phyloP scores from a whole-genome alignment of 257 asterid genomes.

The Nicotiana attenuata region DNA sequence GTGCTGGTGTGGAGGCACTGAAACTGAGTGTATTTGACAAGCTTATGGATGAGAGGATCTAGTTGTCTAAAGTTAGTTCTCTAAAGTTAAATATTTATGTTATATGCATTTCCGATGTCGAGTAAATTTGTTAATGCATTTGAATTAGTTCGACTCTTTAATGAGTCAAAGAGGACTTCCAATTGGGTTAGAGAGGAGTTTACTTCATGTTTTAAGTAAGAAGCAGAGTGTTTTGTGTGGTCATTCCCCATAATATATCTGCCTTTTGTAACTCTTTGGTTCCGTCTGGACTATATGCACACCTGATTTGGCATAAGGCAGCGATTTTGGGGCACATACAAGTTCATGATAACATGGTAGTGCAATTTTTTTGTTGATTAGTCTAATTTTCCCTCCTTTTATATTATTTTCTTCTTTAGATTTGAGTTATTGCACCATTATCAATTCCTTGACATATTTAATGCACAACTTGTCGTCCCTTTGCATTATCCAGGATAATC shows the following conservation, averaged over 20 bases:
- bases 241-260: neutral
- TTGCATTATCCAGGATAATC: conserved; percentile 46
- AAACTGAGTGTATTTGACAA: neutral
- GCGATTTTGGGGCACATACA: neutral
- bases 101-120: neutral
- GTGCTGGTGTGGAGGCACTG: neutral
- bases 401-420: neutral
- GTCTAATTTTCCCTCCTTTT: neutral
- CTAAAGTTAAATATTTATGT: conserved; percentile 1
- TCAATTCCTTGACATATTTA: neutral
- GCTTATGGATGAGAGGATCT: neutral
- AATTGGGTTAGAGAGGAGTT: neutral
- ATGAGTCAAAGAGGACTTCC: neutral
- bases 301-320: neutral
- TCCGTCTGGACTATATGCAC: neutral
- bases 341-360: neutral
- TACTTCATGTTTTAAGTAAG: neutral
- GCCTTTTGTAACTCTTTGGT: neutral
- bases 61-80: conserved; percentile 2
- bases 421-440: neutral
- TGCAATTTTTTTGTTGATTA: neutral
- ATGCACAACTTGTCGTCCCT: neutral
- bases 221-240: neutral
- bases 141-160: neutral
- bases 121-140: neutral